phyloP scores from a whole-genome alignment of 352 stramenopile species.

The Globisporangium mamillatum region DNA sequence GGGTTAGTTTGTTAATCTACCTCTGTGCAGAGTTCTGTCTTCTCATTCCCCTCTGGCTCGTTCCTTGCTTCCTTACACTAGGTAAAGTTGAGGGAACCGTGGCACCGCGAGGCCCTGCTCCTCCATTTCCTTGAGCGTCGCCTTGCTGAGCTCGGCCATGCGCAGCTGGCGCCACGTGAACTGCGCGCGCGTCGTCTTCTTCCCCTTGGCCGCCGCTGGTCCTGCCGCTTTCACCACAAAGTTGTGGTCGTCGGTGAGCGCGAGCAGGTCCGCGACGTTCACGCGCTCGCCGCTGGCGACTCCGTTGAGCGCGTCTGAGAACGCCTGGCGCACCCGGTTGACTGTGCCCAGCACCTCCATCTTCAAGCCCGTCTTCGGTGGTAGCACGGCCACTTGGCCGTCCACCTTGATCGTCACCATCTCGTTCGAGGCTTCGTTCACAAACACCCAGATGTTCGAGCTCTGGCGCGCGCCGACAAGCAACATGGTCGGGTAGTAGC shows the following conservation, averaged over 20 bases:
- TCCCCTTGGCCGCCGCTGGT: conserved; percentile 22
- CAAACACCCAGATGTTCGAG: conserved; percentile 67
- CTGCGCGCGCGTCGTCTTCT: conserved; percentile 14
- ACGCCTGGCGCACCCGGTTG: conserved; percentile 48
- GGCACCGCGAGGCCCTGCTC: conserved; percentile 25
- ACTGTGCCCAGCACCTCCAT: conserved; percentile 37
- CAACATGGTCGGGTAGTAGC: conserved; percentile 65
- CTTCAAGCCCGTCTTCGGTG: conserved; percentile 41
- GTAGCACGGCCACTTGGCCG: conserved; percentile 45
- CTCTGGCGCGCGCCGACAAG: conserved; percentile 36
- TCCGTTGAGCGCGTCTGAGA: conserved; percentile 57
- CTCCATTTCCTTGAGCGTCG: conserved; percentile 18
- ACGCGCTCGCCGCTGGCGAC: conserved; percentile 23
- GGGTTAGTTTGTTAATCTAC: neutral
- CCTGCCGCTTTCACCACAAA: conserved; percentile 35
- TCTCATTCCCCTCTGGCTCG: neutral
- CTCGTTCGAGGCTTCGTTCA: conserved; percentile 41
- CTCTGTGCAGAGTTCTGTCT: neutral
- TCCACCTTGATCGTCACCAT: conserved; percentile 69
- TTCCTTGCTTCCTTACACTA: neutral
- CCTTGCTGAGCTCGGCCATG: conserved; percentile 31
- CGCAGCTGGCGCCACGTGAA: conserved; percentile 53
- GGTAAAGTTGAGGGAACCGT: conserved; percentile 26
- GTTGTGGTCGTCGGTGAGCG: conserved; percentile 41
- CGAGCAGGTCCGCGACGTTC: conserved; percentile 34